Conservation (phyloP, 176 grass and related monocot species). For the Leersia perrieri region DNA sequence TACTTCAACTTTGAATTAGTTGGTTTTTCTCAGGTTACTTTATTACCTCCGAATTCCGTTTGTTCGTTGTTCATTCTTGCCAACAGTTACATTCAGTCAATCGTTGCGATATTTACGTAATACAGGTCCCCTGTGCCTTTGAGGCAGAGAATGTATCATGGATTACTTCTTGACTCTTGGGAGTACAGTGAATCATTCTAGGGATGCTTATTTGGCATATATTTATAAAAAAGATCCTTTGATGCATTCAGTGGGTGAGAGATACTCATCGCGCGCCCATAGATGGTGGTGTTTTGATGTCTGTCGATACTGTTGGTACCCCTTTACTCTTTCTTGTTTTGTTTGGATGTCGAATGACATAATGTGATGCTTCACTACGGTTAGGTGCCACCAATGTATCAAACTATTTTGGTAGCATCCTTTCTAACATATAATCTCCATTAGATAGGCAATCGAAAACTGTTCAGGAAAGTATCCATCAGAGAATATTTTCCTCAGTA, state of each 20-base stretch:
- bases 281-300: slow-evolving; percentile 1
- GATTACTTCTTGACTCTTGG: background rate
- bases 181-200: background rate
- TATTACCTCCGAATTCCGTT: background rate
- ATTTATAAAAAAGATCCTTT: background rate
- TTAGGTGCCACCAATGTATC: slow-evolving; percentile 21
- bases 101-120: background rate
- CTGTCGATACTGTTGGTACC: slow-evolving; percentile 1
- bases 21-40: slow-evolving; percentile 11
- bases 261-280: background rate
- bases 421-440: slow-evolving; percentile 27
- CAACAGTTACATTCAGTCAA: background rate
- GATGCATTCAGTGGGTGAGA: slow-evolving; percentile 15
- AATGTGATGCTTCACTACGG: slow-evolving; percentile 14
- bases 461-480: slow-evolving; percentile 13
- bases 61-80: background rate
- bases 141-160: background rate
- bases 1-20: background rate
- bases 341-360: background rate
- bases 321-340: slow-evolving; percentile 16
- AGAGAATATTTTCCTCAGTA: slow-evolving; percentile 13
- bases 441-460: slow-evolving; percentile 12
- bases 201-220: background rate
- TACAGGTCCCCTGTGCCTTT: background rate
- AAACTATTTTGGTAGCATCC: background rate